phyloP scores from a whole-genome alignment of 1,139 yeast genomes.

The Kodamaea ohmeri region DNA sequence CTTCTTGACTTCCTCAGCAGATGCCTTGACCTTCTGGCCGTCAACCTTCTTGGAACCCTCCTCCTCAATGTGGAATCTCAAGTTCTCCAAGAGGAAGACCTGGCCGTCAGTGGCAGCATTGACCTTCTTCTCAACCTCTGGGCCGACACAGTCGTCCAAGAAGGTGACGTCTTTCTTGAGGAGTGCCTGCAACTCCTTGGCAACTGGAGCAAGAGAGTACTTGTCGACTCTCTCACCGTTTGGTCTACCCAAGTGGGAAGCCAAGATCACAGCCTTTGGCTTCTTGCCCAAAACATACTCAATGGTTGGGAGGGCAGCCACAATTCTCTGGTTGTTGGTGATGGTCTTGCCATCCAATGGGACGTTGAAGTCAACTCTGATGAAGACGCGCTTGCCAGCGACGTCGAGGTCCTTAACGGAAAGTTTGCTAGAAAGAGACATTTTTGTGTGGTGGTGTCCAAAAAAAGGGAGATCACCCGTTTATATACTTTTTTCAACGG shows the following conservation, averaged over 20 bases:
- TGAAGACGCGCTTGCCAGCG: conserved; percentile 87
- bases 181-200: conserved; percentile 75
- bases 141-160: conserved; percentile 85
- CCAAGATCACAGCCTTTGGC: conserved; percentile 86
- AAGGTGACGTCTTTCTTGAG: conserved; percentile 69
- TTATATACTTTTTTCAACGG: conserved; percentile 6
- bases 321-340: conserved; percentile 98
- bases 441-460: conserved; percentile 19
- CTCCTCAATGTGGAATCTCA: conserved; percentile 96
- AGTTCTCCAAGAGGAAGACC: conserved; percentile 84
- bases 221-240: conserved; percentile 82
- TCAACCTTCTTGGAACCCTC: conserved; percentile 83
- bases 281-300: conserved; percentile 84
- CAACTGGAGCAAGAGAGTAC: conserved; percentile 89
- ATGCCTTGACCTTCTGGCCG: conserved; percentile 89
- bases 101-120: conserved; percentile 68
- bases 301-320: conserved; percentile 96
- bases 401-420: conserved; percentile 87
- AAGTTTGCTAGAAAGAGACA: conserved; percentile 91
- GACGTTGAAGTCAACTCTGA: conserved; percentile 96
- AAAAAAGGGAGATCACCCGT: not conserved
- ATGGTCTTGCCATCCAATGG: conserved; percentile 93
- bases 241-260: conserved; percentile 97
- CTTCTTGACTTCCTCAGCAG: conserved; percentile 71
- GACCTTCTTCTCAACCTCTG: conserved; percentile 76